A percentile compares a stretch with the other conserved stretches of the same genome.
phyloP scores from a whole-genome alignment of 2,329 filamentous ascomycete genomes.

The Fusarium sp. region DNA sequence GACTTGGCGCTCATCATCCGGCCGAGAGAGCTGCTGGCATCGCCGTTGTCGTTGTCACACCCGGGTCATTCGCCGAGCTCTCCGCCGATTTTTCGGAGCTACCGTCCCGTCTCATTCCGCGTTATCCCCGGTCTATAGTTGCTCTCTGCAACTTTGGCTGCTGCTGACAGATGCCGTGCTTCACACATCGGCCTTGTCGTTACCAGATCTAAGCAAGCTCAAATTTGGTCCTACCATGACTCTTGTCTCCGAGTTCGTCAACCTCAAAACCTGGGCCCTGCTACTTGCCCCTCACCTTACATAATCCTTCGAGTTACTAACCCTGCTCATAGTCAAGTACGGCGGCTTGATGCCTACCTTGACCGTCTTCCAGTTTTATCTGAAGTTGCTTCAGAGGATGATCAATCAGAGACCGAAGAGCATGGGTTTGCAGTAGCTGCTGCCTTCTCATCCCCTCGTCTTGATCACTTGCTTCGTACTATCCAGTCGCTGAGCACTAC shows the following conservation, averaged over 20 bases:
- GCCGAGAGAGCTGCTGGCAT: slow-evolving; percentile 1
- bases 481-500: slow-evolving; percentile 77
- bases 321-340: slow-evolving; percentile 61
- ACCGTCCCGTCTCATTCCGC: not conserved
- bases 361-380: slow-evolving; percentile 63
- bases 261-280: not conserved
- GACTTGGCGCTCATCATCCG: slow-evolving; percentile 13
- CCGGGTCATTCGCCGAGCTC: slow-evolving; percentile 20
- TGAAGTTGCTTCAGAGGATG: slow-evolving; percentile 54
- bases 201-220: slow-evolving; percentile 22
- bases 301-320: slow-evolving; percentile 26
- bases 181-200: slow-evolving; percentile 7
- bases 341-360: slow-evolving; percentile 71
- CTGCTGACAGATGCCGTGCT: slow-evolving; percentile 30
- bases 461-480: slow-evolving; percentile 72
- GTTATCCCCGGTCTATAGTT: slow-evolving; percentile 12
- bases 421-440: slow-evolving; percentile 49
- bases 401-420: slow-evolving; percentile 49
- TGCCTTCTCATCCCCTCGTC: slow-evolving; percentile 61
- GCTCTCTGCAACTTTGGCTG: slow-evolving; percentile 2
- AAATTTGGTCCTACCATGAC: slow-evolving; percentile 36
- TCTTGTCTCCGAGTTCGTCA: slow-evolving; percentile 45
- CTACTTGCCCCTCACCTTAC: not conserved
- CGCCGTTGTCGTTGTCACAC: not conserved
- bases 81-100: slow-evolving; percentile 21